Evolutionary conservation across 495 filamentous ascomycete species (phyloP).

Genomic region (Tuber borchii): DNA sequence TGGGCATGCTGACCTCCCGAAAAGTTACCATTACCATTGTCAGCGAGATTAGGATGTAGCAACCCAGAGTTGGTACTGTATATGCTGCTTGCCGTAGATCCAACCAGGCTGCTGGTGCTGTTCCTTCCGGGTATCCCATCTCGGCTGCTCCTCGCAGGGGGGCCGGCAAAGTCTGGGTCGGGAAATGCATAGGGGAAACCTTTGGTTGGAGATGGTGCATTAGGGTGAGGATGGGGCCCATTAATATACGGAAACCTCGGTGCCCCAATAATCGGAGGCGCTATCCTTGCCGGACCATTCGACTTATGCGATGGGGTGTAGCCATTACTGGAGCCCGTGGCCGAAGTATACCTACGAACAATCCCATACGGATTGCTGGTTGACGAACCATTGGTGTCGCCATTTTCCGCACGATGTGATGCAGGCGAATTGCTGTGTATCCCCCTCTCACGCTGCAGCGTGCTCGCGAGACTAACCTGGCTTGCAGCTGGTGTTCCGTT

Average conservation of each 20-base stretch:
- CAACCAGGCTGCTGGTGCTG: slow-evolving; percentile 35
- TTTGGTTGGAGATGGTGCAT: slow-evolving; percentile 42
- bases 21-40: slow-evolving; percentile 30
- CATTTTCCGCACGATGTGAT: slow-evolving; percentile 34
- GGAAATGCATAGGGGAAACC: slow-evolving; percentile 42
- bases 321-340: background rate
- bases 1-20: slow-evolving; percentile 22
- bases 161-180: slow-evolving; percentile 40
- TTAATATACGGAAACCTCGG: slow-evolving; percentile 36
- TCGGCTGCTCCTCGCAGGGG: slow-evolving; percentile 28
- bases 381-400: slow-evolving; percentile 29
- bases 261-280: slow-evolving; percentile 40
- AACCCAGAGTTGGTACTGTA: slow-evolving; percentile 33
- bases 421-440: slow-evolving; percentile 41
- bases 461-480: slow-evolving; percentile 41
- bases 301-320: background rate
- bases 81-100: slow-evolving; percentile 38
- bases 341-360: slow-evolving; percentile 3
- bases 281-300: slow-evolving; percentile 23
- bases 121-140: slow-evolving; percentile 32
- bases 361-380: slow-evolving; percentile 22
- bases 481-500: slow-evolving; percentile 40
- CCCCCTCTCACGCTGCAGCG: slow-evolving; percentile 39
- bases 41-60: slow-evolving; percentile 27
- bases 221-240: slow-evolving; percentile 38